phyloP scores from a whole-genome alignment of 345 rosid species.

The Viola odorata region DNA sequence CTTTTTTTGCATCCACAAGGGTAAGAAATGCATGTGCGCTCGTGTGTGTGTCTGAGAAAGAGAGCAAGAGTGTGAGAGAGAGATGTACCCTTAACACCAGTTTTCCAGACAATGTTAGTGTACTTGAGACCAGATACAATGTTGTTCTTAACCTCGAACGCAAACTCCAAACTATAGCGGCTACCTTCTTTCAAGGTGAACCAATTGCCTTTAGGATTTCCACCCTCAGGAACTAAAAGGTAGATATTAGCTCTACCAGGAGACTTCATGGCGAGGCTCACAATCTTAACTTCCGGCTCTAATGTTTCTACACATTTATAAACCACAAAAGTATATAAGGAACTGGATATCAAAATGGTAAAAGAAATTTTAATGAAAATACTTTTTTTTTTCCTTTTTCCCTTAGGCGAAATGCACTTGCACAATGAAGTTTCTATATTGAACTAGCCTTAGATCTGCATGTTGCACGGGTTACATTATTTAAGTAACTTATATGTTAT shows the following conservation, averaged over 20 bases:
- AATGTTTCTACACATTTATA: constrained; percentile 16
- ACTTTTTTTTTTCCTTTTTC: too few species aligned
- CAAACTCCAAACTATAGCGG: constrained; percentile 25
- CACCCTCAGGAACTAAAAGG: constrained; percentile 21
- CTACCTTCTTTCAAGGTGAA: constrained; percentile 33
- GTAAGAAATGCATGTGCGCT: neutral
- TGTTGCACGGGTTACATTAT: too few species aligned
- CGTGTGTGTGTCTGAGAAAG: neutral
- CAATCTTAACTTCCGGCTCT: constrained; percentile 26
- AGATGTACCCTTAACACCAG: constrained; percentile 27
- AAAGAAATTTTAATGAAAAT: too few species aligned
- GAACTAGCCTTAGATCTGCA: too few species aligned
- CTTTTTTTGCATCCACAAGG: neutral
- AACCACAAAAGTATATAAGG: neutral
- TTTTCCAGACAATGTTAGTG: constrained; percentile 31
- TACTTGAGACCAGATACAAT: constrained; percentile 30
- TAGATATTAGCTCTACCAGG: constrained; percentile 27
- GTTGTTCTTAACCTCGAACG: constrained; percentile 23
- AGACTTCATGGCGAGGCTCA: constrained; percentile 25
- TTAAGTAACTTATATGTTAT: too few species aligned
- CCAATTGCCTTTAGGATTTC: constrained; percentile 26
- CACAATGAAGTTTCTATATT: too few species aligned
- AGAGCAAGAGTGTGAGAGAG: neutral
- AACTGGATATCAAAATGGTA: neutral
- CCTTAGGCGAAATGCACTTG: too few species aligned